Percentiles rank a stretch among this genome's conserved stretches.
phyloP scores from a whole-genome alignment of 2,329 filamentous ascomycete species.

The Microcera coccophila region DNA sequence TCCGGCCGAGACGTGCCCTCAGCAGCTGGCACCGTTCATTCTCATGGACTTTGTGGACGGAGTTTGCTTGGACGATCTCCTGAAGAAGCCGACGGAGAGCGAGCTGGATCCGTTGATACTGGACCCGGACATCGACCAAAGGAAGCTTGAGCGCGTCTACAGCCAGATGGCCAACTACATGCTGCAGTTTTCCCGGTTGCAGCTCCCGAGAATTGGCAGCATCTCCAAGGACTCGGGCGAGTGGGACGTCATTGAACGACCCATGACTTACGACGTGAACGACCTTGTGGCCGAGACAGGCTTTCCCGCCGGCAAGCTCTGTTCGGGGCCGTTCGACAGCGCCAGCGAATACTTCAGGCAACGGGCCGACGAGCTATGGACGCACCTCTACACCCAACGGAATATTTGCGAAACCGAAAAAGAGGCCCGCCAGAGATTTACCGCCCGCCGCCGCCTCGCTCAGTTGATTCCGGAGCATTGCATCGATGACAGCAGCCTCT shows the following conservation, averaged over 20 bases:
- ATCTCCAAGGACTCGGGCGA: constrained; percentile 27
- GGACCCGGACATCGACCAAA: constrained; percentile 19
- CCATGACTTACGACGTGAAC: constrained; percentile 41
- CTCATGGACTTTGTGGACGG: constrained; percentile 33
- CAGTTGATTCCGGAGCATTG: constrained; percentile 31
- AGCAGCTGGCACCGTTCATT: constrained; percentile 21
- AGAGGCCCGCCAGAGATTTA: constrained; percentile 27
- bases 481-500: constrained; percentile 19
- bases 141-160: constrained; percentile 20
- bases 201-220: constrained; percentile 32
- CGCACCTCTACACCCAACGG: constrained; percentile 29
- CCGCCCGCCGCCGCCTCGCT: constrained; percentile 31
- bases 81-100: constrained; percentile 23
- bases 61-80: constrained; percentile 15
- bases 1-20: background rate
- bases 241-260: constrained; percentile 32
- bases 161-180: constrained; percentile 23
- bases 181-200: constrained; percentile 29
- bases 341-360: constrained; percentile 31
- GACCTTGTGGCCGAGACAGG: constrained; percentile 31
- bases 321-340: constrained; percentile 27
- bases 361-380: constrained; percentile 24
- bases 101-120: constrained; percentile 21
- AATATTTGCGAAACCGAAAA: constrained; percentile 29
- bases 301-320: constrained; percentile 29